Percentiles rank a stretch among this genome's conserved stretches.
phyloP scores from a whole-genome alignment of 352 stramenopile species.

The Pythium brachiatum region DNA sequence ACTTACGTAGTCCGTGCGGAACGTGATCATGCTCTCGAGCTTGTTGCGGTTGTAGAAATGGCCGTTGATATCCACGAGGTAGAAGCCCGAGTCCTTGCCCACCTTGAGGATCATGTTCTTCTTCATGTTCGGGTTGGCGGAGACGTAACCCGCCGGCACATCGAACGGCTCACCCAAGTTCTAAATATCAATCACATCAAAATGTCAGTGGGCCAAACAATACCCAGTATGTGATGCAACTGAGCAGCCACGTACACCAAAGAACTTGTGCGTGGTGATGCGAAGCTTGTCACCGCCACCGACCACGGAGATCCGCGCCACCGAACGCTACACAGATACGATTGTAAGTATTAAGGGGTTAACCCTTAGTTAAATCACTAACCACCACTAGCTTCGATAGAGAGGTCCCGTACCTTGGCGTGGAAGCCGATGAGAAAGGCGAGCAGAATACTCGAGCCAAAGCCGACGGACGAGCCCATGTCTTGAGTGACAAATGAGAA shows the following conservation, averaged over 20 bases:
- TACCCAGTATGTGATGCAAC: not conserved
- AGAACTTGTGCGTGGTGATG: conserved; percentile 88
- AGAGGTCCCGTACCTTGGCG: conserved; percentile 41
- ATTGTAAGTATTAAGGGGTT: not conserved
- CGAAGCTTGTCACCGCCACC: conserved; percentile 74
- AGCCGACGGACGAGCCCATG: conserved; percentile 71
- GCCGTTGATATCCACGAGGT: conserved; percentile 72
- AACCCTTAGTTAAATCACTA: no score
- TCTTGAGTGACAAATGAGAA: conserved; percentile 83
- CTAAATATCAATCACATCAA: conserved; percentile 26
- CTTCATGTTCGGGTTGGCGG: conserved; percentile 76
- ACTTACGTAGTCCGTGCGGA: conserved; percentile 75
- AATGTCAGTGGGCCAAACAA: not conserved
- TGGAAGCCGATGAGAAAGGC: conserved; percentile 82
- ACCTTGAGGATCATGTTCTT: conserved; percentile 88
- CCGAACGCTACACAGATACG: conserved; percentile 44
- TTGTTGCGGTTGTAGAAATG: conserved; percentile 87
- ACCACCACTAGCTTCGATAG: not conserved
- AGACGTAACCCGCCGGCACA: conserved; percentile 64
- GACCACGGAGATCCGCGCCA: conserved; percentile 78
- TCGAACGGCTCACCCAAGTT: conserved; percentile 63
- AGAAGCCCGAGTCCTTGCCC: conserved; percentile 68
- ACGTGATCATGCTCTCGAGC: conserved; percentile 86
- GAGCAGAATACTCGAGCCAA: conserved; percentile 80
- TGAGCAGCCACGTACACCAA: conserved; percentile 46